Base-by-base conservation (phyloP, 2,329 filamentous ascomycete genomes). In the Thelonectria rubi region DNA sequence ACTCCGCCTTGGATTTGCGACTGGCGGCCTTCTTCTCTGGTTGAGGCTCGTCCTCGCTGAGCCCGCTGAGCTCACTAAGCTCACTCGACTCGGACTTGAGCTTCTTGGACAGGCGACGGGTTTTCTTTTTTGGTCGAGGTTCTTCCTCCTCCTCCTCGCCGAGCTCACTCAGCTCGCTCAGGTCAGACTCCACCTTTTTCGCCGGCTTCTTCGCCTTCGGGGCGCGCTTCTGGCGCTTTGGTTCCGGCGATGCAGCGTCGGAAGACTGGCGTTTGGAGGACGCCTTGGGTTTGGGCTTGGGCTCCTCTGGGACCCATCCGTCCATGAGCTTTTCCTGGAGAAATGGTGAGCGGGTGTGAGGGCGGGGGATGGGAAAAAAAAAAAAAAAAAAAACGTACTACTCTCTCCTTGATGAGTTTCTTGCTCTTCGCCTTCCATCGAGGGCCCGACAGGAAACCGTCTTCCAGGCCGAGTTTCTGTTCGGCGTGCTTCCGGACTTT, bases 391-490 rank as follows among this genome's bases (percentile, higher is more conserved):
- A 46, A 37, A 79, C 84, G 64, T 79, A 88, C 87, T n/a, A 84
- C 81, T 49, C 80, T 77, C 17, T 77, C 75, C 54, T 83, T 83
- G 64, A 89, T 87, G n/a, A 88, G 68, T 1, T 74, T 71, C 69
- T 88, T 89, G 73, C 86, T 88, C 65, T 79, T 82, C 5, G 76
- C 72, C 72, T 89, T 88, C 87, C 87, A 89, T 15, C 81, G 74
- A 0, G 65, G 74, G 2, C 71, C 65, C 14, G 77, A 76, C 51
- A 89, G 82, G 63, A 88, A 87, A 0, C 80, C 83, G 1, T 80
- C 74, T 0, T 82, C 79, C 2, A 89, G 78, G 1, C 72, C 74
- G 1, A 85, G 74, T 45, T 82, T 74, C 30, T 82, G 74, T 61
- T 87, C 85, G 2, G 80, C 82, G 46, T 76, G 77, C 61, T 82